Evolutionary conservation across 1,284 basidiomycete species (phyloP).

Genomic region (Cutaneotrichosporon cutaneum): DNA sequence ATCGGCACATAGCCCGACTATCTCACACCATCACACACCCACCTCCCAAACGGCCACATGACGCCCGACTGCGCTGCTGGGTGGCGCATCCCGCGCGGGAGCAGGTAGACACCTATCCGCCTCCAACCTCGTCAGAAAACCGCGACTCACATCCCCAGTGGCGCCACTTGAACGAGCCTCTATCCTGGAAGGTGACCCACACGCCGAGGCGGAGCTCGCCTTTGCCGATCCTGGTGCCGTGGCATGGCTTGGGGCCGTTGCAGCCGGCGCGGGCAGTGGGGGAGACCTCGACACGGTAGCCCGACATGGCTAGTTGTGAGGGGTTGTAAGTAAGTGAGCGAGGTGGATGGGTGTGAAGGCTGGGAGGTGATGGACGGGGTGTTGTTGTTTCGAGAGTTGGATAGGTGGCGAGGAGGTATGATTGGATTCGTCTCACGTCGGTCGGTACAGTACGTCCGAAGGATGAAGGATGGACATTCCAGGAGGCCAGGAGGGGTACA

Average conservation of each 20-base stretch:
- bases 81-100: too few species aligned
- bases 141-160: slow-evolving; percentile 41
- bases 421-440: background rate
- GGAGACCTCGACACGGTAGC: slow-evolving; percentile 58
- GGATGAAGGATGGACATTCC: too few species aligned
- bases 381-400: background rate
- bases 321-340: background rate
- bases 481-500: too few species aligned
- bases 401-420: background rate
- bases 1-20: background rate
- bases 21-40: background rate
- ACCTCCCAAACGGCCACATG: background rate
- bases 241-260: slow-evolving; percentile 81
- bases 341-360: background rate
- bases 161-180: slow-evolving; percentile 63
- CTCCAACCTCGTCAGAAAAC: slow-evolving; percentile 60
- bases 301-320: slow-evolving; percentile 12
- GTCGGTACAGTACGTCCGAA: too few species aligned
- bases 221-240: slow-evolving; percentile 71
- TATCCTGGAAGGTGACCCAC: slow-evolving; percentile 71
- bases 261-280: slow-evolving; percentile 66
- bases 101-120: background rate
- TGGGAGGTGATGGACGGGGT: background rate
- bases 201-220: slow-evolving; percentile 70
- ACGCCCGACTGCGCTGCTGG: too few species aligned